Evolutionary conservation across 2,329 filamentous ascomycete species (phyloP), one percentile per base, ranked within the genome.

Genomic region (Nigrospora sphaerica): DNA sequence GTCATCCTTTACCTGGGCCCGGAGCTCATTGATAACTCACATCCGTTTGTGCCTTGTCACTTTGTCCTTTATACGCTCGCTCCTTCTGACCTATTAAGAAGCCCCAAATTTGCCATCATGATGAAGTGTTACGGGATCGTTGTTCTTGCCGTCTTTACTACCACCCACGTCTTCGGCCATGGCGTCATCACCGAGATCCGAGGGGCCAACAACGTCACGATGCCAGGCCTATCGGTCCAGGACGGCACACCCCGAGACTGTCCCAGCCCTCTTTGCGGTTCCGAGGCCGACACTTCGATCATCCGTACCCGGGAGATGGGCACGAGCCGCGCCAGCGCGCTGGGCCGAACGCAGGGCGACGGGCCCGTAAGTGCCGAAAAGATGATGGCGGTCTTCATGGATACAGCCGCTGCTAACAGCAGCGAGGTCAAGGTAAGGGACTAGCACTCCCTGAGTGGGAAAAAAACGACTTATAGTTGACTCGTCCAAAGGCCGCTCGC

Each of bases 221-320:
- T 53, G 40, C 51, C 51, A 23, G 51, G 49, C 33, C 46, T 53
- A 10, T 39, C 43, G 69, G 75, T 83, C 52, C 67, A 68, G 39
- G 80, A 84, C 52, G 80, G 79, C 57, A 83, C 80, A 52, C 81
- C 80, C 48, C 79, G 81, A 59, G 79, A 85, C 66, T 85, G 80
- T 62, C 67, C 78, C 36, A 68, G 67, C 54, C 77, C 80, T 53
- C 50, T 59, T 39, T 84, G 79, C 59, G 81, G 81, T 49, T 73
- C 80, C 31, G 75, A 84, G 62, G 77, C 74, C 49, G 81, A 85
- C 58, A 84, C 81, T n/a, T 72, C 80, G 63, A 82, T 85, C 70
- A 83, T 84, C 65, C 77, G 80, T 42, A 61, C 73, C 46, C 64
- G 68, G 14, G 81, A 84, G 63, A 70, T 84, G 47, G 65, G 68